A percentile compares a stretch with the other conserved stretches of the same genome.
Conservation (phyloP, 2,329 filamentous ascomycete species). For the Aspergillus intermedius region DNA sequence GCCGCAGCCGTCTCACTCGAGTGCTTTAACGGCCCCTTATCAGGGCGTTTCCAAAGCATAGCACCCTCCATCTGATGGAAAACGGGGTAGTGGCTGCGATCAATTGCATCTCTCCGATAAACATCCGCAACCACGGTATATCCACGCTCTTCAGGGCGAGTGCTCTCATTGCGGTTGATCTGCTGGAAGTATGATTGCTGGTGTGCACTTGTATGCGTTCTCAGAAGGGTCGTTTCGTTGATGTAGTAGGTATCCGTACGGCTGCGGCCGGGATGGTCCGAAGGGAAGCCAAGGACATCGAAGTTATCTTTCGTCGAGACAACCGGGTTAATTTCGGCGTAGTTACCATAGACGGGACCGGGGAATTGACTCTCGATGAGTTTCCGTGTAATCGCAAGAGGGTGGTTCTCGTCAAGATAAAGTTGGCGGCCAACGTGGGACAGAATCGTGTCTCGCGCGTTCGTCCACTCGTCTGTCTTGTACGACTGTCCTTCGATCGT, state of each 20-base stretch:
- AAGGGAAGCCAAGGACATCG: slow-evolving; percentile 87
- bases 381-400: slow-evolving; percentile 79
- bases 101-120: slow-evolving; percentile 89
- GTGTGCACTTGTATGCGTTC: slow-evolving; percentile 93
- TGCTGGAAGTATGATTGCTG: slow-evolving; percentile 73
- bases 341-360: slow-evolving; percentile 61
- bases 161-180: slow-evolving; percentile 45
- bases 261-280: slow-evolving; percentile 79
- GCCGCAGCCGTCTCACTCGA: slow-evolving; percentile 45
- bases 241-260: slow-evolving; percentile 94
- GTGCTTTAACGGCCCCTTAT: slow-evolving; percentile 23
- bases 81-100: slow-evolving; percentile 89
- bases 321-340: slow-evolving; percentile 74
- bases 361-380: slow-evolving; percentile 90
- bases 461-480: slow-evolving; percentile 73
- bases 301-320: slow-evolving; percentile 87
- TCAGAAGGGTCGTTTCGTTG: slow-evolving; percentile 72
- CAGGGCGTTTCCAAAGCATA: slow-evolving; percentile 70
- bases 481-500: slow-evolving; percentile 60
- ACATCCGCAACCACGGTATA: slow-evolving; percentile 93
- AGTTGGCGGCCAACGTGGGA: slow-evolving; percentile 67
- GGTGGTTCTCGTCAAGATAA: slow-evolving; percentile 88
- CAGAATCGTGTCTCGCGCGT: slow-evolving; percentile 69
- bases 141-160: slow-evolving; percentile 48
- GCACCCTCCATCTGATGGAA: slow-evolving; percentile 99